Evolutionary conservation across 352 stramenopile species (phyloP).

Genomic region (Pythium biforme): DNA sequence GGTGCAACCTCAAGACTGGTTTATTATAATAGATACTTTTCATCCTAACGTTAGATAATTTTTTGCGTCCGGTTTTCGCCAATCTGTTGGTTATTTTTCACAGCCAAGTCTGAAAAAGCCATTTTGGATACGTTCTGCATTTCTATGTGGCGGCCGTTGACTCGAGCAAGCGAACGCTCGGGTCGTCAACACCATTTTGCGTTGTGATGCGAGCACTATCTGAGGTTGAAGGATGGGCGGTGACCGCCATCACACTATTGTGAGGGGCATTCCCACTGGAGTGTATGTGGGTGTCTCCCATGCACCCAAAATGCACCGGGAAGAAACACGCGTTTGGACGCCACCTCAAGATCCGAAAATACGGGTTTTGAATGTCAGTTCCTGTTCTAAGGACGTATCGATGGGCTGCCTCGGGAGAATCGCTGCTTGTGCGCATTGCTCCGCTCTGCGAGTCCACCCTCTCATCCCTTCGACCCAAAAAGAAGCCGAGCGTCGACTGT

Average conservation of each 20-base stretch:
- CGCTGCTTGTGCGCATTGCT: not conserved
- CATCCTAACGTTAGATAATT: not conserved
- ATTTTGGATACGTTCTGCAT: not conserved
- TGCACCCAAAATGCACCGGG: not conserved
- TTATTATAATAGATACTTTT: not conserved
- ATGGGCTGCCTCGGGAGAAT: not conserved
- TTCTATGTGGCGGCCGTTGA: conserved; percentile 16
- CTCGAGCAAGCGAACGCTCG: not conserved
- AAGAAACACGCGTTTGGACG: not conserved
- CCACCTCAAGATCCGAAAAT: not conserved
- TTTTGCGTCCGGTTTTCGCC: not conserved
- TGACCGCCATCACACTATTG: not conserved
- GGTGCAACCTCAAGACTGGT: not conserved
- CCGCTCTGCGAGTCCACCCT: not conserved
- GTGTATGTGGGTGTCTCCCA: conserved; percentile 1
- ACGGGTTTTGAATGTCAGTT: not conserved
- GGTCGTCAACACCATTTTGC: conserved; percentile 6
- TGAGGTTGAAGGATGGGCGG: conserved; percentile 4
- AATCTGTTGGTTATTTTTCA: not conserved
- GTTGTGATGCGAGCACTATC: not conserved
- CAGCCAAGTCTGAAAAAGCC: not conserved
- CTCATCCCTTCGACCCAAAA: not conserved
- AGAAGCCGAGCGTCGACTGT: not conserved
- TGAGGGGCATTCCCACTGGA: conserved; percentile 16
- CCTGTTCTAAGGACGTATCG: not conserved